A percentile compares a stretch with the other conserved stretches of the same genome.
These are phyloP conservation scores for Trichoderma aggressivum DNA, from an alignment of 2,329 filamentous ascomycete species.

Conservation along the genomic window DNA sequence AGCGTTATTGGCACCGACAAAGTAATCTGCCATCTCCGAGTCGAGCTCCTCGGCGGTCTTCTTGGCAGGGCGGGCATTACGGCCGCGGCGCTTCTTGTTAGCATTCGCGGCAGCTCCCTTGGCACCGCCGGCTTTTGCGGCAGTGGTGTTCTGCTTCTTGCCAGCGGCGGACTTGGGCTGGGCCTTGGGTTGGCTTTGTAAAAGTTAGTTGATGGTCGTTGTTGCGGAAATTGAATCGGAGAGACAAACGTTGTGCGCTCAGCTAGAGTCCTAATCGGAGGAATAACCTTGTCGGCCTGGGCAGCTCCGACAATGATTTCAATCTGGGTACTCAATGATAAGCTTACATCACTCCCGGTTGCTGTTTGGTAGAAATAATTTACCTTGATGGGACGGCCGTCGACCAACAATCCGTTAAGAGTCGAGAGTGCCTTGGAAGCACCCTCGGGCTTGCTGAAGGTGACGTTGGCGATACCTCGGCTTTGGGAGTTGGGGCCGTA, in stretches of 20 bases:
- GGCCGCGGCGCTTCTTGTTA: conserved; percentile 53
- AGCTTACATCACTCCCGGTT: not conserved
- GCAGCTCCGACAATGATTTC: conserved; percentile 84
- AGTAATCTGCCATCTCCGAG: conserved; percentile 97
- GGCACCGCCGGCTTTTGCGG: conserved; percentile 36
- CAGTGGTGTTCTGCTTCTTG: conserved; percentile 58
- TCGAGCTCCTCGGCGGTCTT: conserved; percentile 97
- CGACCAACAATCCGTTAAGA: conserved; percentile 85
- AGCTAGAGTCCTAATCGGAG: conserved; percentile 66
- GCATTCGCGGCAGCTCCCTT: conserved; percentile 43
- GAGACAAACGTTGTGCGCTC: conserved; percentile 65
- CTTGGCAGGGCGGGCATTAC: conserved; percentile 64
- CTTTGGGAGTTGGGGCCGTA: conserved; percentile 92
- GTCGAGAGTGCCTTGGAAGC: conserved; percentile 80
- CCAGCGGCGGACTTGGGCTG: conserved; percentile 79
- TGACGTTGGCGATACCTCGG: conserved; percentile 87
- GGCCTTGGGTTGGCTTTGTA: conserved; percentile 32
- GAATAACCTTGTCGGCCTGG: conserved; percentile 63
- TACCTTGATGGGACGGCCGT: conserved; percentile 87
- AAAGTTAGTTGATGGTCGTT: not conserved
- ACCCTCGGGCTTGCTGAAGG: conserved; percentile 75
- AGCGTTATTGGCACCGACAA: conserved; percentile 51
- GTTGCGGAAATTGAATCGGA: not conserved
- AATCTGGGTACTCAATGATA: conserved; percentile 52
- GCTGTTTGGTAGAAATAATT: not conserved